A percentile compares a stretch with the other conserved stretches of the same genome.
Evolutionary conservation across 2,329 filamentous ascomycete species (phyloP).

Genomic region (Madurella fahalii): DNA sequence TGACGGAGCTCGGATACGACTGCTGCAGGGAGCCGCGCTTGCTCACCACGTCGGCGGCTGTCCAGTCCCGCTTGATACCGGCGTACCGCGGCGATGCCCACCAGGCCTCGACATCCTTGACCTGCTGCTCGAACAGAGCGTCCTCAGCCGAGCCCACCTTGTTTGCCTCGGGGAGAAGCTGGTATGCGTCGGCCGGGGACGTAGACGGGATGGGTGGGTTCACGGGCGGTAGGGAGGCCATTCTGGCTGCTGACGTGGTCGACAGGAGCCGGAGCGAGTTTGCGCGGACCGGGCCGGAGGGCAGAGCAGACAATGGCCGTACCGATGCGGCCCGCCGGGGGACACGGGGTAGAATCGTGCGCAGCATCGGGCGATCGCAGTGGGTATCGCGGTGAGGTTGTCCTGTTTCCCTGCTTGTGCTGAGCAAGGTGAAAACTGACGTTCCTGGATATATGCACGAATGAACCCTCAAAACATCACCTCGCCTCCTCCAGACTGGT

Average conservation of each 20-base stretch:
- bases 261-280: constrained; percentile 31
- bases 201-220: constrained; percentile 58
- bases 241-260: constrained; percentile 39
- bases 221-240: constrained; percentile 52
- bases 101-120: constrained; percentile 84
- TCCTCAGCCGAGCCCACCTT: constrained; percentile 83
- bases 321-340: constrained; percentile 20
- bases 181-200: constrained; percentile 73
- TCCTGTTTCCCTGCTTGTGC: no score
- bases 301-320: constrained; percentile 9
- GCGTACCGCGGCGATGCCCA: constrained; percentile 81
- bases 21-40: constrained; percentile 87
- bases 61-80: constrained; percentile 89
- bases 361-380: constrained; percentile 22
- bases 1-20: constrained; percentile 85
- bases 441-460: no score
- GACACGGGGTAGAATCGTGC: constrained; percentile 20
- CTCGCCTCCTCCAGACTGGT: no score
- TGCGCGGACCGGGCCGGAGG: constrained; percentile 1
- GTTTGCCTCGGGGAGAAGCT: constrained; percentile 71
- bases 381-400: background rate
- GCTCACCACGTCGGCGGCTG: constrained; percentile 83
- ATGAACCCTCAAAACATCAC: no score
- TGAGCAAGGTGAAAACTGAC: no score
- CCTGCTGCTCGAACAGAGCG: constrained; percentile 75